A percentile compares a stretch with the other conserved stretches of the same genome.
These are phyloP conservation scores for Solanum clarkiae DNA, from an alignment of 257 asterid genomes.

Conservation along the genomic window DNA sequence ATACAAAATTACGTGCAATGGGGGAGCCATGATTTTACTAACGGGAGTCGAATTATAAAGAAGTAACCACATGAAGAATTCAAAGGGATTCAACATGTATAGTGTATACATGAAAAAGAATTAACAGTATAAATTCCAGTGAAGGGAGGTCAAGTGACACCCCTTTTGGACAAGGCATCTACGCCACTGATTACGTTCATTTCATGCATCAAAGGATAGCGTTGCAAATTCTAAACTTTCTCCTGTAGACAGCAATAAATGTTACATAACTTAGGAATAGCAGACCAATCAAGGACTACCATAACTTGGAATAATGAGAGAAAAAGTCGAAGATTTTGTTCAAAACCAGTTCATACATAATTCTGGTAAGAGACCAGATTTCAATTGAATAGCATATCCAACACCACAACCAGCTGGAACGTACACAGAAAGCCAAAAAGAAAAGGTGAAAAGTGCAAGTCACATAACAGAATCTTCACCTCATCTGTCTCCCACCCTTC, in stretches of 20 bases:
- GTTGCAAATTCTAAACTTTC: neutral
- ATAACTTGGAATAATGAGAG: neutral
- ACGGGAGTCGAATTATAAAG: neutral
- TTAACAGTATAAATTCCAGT: neutral
- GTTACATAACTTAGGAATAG: neutral
- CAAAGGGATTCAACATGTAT: neutral
- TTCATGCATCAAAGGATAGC: neutral
- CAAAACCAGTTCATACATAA: neutral
- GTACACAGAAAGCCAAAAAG: neutral
- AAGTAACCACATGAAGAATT: neutral
- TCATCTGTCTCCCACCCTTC: neutral
- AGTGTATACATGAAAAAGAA: neutral
- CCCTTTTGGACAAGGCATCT: neutral
- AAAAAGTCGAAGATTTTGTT: neutral
- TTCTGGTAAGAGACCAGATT: neutral
- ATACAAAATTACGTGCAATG: neutral
- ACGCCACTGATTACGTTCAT: neutral
- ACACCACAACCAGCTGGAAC: neutral
- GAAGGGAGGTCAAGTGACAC: neutral
- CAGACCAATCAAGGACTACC: neutral
- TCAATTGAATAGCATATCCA: neutral
- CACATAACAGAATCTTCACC: neutral
- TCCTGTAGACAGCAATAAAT: neutral
- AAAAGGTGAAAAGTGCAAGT: neutral
- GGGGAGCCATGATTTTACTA: neutral